These are phyloP conservation scores for Plantago rigida DNA, from an alignment of 305 asterid species.

Conservation along the genomic window DNA sequence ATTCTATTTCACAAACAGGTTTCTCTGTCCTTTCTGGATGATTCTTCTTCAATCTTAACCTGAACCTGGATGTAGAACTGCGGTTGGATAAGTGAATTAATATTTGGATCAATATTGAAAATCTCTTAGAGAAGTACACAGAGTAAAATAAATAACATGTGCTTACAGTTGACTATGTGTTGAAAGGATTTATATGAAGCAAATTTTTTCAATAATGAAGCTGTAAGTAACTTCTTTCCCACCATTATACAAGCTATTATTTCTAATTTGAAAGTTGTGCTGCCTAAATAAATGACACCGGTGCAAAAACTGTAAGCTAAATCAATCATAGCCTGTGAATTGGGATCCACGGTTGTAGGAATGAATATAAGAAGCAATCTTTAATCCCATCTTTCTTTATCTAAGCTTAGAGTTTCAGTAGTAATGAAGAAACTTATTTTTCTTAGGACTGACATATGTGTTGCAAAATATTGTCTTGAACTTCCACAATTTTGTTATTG, in stretches of 20 bases:
- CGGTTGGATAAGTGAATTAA: too few relatives aligned
- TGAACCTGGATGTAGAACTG: too few relatives aligned
- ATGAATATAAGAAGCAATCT: neutral
- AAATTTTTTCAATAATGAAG: too few relatives aligned
- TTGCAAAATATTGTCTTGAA: conserved; percentile 12
- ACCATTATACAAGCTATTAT: too few relatives aligned
- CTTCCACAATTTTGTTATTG: conserved; percentile 22
- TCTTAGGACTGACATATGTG: conserved; percentile 4
- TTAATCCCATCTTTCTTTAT: neutral
- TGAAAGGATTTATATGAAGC: too few relatives aligned
- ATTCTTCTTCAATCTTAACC: too few relatives aligned
- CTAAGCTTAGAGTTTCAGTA: neutral
- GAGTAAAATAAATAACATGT: too few relatives aligned
- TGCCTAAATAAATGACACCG: neutral
- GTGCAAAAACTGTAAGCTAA: neutral
- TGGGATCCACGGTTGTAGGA: conserved; percentile 4
- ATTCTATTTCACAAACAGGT: neutral
- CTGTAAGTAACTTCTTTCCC: too few relatives aligned
- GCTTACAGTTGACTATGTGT: too few relatives aligned
- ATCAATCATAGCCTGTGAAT: conserved; percentile 1
- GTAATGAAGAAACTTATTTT: neutral
- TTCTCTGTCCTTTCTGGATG: neutral
- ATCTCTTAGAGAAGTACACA: too few relatives aligned
- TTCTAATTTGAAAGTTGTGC: neutral
- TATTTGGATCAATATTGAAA: too few relatives aligned